Evolutionary conservation across 495 filamentous ascomycete genomes (phyloP), one percentile per base, ranked within the genome.

Genomic region (Penicillium goetzii): DNA sequence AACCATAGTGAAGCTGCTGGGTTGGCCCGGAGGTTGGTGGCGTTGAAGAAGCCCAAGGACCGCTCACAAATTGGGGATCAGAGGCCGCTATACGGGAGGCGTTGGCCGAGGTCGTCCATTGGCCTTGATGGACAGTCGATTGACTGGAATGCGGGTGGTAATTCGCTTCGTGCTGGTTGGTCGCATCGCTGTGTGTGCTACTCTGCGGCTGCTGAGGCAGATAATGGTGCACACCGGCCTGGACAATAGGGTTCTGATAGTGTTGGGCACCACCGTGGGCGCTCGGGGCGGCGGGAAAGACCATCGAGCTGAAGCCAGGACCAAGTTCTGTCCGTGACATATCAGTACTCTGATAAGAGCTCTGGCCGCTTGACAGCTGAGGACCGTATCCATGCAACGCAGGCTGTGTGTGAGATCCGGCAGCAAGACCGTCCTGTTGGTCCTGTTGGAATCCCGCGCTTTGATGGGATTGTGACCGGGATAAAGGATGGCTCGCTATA

Each of bases 41-140:
- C 11, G 60, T 64, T 7, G 60, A 60, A 1, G 64, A 68, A 10
- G 62, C 61, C 71, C 69, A 73, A 11, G 69, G 69, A 14, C 69
- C 71, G 55, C 69, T 73, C n/a, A 72, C 58, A 49, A 72, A 73
- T 17, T 68, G 68, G 5, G 66, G 45, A 59, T 67, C 66, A 0
- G 64, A 68, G 7, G 51, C 34, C 34, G 58, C 61, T 10, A 47
- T 59, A 8, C 64, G 60, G 12, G 56, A 60, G 32, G 49, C 15
- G 9, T 8, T 28, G 2, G 41, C 11, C 26, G 58, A 3, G n/a
- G 23, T 38, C 1, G 19, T n/a, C 50, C 30, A 51, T 25, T 62
- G 58, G 12, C 43, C 30, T 11, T 55, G 55, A 9, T 64, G 49
- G n/a, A 26, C 30, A 9, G 52, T 21, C 1, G 25, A n/a, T 12